These are phyloP conservation scores for Dryadomyces quercus-mongolicae DNA, from an alignment of 2,329 filamentous ascomycete species.

Conservation along the genomic window DNA sequence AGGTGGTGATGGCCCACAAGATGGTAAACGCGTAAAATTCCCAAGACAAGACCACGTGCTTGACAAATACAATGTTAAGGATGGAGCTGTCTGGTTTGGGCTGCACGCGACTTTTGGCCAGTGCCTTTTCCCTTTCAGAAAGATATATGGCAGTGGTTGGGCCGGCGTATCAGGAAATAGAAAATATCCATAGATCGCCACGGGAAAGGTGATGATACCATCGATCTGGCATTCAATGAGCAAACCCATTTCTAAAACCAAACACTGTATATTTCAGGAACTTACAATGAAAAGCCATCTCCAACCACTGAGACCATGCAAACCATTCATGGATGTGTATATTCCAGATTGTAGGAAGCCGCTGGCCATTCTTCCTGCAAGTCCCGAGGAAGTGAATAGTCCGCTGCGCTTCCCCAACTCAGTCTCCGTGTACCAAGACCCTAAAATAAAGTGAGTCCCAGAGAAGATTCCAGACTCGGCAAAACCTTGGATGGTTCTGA, in stretches of 20 bases:
- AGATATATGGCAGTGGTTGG: conserved; percentile 36
- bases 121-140: conserved; percentile 20
- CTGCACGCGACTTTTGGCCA: conserved; percentile 23
- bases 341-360: conserved; percentile 49
- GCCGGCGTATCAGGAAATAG: conserved; percentile 41
- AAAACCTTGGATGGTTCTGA: conserved; percentile 44
- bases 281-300: conserved; percentile 32
- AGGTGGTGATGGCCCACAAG: conserved; percentile 59
- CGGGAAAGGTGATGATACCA: conserved; percentile 42
- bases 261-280: not conserved
- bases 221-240: conserved; percentile 23
- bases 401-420: conserved; percentile 50
- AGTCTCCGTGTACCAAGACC: conserved; percentile 47
- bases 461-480: conserved; percentile 45
- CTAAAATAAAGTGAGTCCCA: conserved; percentile 46
- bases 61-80: not conserved
- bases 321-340: conserved; percentile 30
- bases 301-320: conserved; percentile 40
- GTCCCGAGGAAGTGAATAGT: conserved; percentile 47
- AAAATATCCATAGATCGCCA: conserved; percentile 41
- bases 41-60: conserved; percentile 40
- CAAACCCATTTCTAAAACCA: no score
- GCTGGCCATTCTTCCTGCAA: conserved; percentile 49
- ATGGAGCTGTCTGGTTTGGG: not conserved
- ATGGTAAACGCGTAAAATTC: conserved; percentile 55